Base-by-base conservation (phyloP, 495 filamentous ascomycete species). In the Aspergillus funiculosus region DNA sequence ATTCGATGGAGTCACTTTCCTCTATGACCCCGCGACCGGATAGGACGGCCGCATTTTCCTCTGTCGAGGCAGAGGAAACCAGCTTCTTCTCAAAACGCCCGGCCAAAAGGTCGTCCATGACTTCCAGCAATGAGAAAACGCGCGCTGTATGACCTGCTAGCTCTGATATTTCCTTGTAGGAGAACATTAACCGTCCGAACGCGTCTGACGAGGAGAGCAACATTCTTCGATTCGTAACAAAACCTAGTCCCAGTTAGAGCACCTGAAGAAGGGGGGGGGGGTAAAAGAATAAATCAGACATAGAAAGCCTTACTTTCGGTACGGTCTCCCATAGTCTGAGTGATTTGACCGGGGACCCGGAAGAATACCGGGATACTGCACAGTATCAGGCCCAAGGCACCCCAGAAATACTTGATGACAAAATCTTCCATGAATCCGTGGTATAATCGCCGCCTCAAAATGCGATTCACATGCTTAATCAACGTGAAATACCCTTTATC, bases 341-440 rank as follows among this genome's bases (percentile, higher is more conserved):
- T 67, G n/a, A 70, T 64, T 37, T 79, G 77, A 19, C 86, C 87
- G 6, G 92, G 91, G 3, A 96, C 73, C 67, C 86, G 89, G 73
- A 97, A 86, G 63, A 98, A 98, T 0, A 97, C 91, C 1, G 92
- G 92, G 3, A 95, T 80, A 58, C 89, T 91, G 71, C 94, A 97
- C n/a, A 98, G 81, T 50, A 94, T 66, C 54, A 97, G 75, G 5
- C 92, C 92, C 35, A 98, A 54, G 4, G 92, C 92, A 40, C 94
- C 94, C 92, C 92, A 98, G 71, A 95, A 92, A 58, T 98, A 98
- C 67, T 98, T 98, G 57, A 97, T 91, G 10, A 97, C 86, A 67
- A 95, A 98, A 61, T 98, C 92, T 60, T 98, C 94, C 92, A 97
- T 96, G 50, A 98, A 82, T 9, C 89, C 89, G 57, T 98, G 89